Conservation (phyloP, 306 rosid species). For the Cucurbita moschata region DNA sequence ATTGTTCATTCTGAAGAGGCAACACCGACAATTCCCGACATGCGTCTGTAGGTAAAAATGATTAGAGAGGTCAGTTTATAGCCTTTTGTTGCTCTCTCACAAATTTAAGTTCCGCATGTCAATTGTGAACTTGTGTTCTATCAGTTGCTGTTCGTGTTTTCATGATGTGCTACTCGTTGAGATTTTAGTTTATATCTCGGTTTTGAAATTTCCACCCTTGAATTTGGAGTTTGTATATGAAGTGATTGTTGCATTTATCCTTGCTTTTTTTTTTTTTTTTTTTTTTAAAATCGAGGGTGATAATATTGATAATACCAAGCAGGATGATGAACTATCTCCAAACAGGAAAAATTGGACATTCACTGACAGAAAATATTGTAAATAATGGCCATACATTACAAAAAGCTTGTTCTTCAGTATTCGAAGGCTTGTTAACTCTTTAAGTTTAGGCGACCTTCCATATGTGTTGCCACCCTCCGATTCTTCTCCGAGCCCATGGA, state of each 20-base stretch:
- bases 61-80: constrained; percentile 42
- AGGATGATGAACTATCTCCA: constrained; percentile 27
- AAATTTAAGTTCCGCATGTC: neutral
- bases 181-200: neutral
- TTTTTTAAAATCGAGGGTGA: neutral
- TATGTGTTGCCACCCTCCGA: constrained; percentile 9
- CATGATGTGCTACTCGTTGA: neutral
- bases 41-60: constrained; percentile 52
- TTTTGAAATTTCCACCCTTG: neutral
- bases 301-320: constrained; percentile 17
- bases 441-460: constrained; percentile 37
- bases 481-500: constrained; percentile 15
- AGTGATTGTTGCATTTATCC: neutral
- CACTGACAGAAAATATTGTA: constrained; percentile 12
- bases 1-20: constrained; percentile 17
- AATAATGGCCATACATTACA: constrained; percentile 10
- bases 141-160: neutral
- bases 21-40: constrained; percentile 27
- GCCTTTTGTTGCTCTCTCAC: neutral
- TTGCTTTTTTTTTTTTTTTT: neutral
- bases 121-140: neutral
- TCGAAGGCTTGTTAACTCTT: constrained; percentile 37
- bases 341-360: constrained; percentile 69
- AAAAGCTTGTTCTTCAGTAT: constrained; percentile 19
- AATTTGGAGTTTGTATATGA: neutral